Evolutionary conservation across 345 rosid genomes (phyloP).

Genomic region (Schrenkiella parvula): DNA sequence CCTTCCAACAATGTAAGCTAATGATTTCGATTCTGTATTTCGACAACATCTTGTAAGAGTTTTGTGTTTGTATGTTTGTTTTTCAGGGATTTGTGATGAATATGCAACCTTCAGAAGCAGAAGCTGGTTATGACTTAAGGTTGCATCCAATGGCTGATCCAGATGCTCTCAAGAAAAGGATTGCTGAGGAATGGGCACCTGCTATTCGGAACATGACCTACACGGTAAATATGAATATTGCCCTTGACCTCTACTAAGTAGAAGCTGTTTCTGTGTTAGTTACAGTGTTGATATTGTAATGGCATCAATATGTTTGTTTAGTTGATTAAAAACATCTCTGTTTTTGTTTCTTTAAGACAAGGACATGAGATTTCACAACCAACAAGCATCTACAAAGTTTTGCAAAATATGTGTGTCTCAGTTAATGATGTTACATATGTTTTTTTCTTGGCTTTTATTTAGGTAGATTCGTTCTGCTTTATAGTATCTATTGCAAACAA

Average conservation of each 20-base stretch:
- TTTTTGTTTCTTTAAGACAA: too few relatives aligned
- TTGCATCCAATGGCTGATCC: conserved; percentile 77
- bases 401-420: not conserved
- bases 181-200: conserved; percentile 90
- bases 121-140: conserved; percentile 83
- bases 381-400: not conserved
- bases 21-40: not conserved
- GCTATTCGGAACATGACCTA: conserved; percentile 67
- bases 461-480: not conserved
- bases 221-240: conserved; percentile 37
- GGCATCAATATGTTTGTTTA: too few relatives aligned
- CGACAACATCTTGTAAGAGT: not conserved
- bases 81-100: conserved; percentile 84
- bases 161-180: conserved; percentile 51
- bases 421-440: too few relatives aligned
- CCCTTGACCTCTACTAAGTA: not conserved
- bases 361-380: not conserved
- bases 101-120: conserved; percentile 93
- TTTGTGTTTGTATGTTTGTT: not conserved
- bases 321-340: too few relatives aligned
- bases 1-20: conserved; percentile 57
- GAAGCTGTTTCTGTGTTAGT: too few relatives aligned
- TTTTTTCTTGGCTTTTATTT: not conserved
- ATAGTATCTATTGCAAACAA: not conserved
- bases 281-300: too few relatives aligned